These are phyloP conservation scores for Euphorbia tirucalli DNA, from an alignment of 345 rosid genomes.

Conservation along the genomic window DNA sequence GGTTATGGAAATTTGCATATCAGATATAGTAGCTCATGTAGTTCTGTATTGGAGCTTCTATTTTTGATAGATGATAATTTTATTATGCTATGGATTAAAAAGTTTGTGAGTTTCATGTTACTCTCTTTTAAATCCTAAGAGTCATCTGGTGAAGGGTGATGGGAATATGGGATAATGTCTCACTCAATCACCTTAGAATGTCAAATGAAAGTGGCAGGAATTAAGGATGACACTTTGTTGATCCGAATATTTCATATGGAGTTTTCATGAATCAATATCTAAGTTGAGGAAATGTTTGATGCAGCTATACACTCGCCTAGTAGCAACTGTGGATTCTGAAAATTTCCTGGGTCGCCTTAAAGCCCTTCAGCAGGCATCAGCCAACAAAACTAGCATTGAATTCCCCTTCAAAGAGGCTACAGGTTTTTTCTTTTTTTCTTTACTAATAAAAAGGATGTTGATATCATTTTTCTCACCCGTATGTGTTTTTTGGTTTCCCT, in stretches of 20 bases:
- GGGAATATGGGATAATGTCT: too few species aligned
- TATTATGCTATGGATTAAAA: background rate
- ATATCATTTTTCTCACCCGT: background rate
- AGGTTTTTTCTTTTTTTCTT: constrained; percentile 42
- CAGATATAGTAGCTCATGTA: too few species aligned
- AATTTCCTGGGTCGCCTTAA: constrained; percentile 63
- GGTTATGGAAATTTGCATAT: too few species aligned
- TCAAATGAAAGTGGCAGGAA: too few species aligned
- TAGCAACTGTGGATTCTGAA: constrained; percentile 65
- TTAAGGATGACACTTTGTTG: too few species aligned
- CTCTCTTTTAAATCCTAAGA: background rate
- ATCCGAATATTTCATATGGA: too few species aligned
- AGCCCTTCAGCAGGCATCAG: constrained; percentile 42
- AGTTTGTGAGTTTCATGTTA: background rate
- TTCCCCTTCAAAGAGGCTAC: constrained; percentile 88
- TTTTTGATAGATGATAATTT: background rate
- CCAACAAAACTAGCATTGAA: constrained; percentile 43
- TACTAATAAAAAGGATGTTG: background rate
- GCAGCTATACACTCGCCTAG: constrained; percentile 62
- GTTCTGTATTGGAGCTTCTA: too few species aligned
- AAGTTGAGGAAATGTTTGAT: background rate
- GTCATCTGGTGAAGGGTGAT: too few species aligned
- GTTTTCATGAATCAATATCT: background rate
- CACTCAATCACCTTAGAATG: too few species aligned
- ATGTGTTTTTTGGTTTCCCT: background rate